phyloP scores from a whole-genome alignment of 371 early-diverging fungal species.

The Syncephalastrum sp. region DNA sequence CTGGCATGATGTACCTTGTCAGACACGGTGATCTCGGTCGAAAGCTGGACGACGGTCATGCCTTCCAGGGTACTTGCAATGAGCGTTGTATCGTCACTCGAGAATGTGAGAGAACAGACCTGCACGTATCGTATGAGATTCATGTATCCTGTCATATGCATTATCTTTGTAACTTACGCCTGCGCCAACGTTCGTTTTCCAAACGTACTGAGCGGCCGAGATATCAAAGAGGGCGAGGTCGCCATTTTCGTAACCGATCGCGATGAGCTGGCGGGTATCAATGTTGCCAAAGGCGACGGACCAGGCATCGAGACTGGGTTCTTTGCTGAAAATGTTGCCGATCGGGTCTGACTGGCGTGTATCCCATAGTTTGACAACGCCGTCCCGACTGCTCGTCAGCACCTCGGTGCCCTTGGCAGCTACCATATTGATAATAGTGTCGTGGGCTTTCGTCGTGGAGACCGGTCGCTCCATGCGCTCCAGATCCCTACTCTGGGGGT shows the following conservation, averaged over 20 bases:
- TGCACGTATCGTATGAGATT: conserved; percentile 8
- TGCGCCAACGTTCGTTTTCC: conserved; percentile 73
- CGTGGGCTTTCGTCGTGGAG: conserved; percentile 65
- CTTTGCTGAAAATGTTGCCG: conserved; percentile 34
- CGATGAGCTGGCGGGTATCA: conserved; percentile 32
- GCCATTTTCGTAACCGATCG: conserved; percentile 83
- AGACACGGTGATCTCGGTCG: conserved; percentile 8
- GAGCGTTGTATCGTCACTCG: conserved; percentile 37
- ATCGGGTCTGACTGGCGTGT: conserved; percentile 62
- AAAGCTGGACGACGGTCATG: conserved; percentile 30
- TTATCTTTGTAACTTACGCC: conserved; percentile 51
- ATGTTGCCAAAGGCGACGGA: conserved; percentile 66
- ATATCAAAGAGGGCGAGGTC: conserved; percentile 76
- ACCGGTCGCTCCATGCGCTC: conserved; percentile 63
- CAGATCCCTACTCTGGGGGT: conserved; percentile 54
- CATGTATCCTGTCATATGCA: background rate
- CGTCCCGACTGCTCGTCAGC: conserved; percentile 77
- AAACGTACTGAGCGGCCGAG: conserved; percentile 51
- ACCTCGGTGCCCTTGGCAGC: conserved; percentile 73
- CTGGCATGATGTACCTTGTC: conserved; percentile 26
- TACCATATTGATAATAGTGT: conserved; percentile 72
- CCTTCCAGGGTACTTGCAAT: conserved; percentile 57
- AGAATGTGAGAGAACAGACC: conserved; percentile 66
- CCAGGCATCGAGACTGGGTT: conserved; percentile 68
- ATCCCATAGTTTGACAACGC: conserved; percentile 82